A percentile compares a stretch with the other conserved stretches of the same genome.
Evolutionary conservation across 2,329 filamentous ascomycete genomes (phyloP).

Genomic region (Mycogone perniciosa): DNA sequence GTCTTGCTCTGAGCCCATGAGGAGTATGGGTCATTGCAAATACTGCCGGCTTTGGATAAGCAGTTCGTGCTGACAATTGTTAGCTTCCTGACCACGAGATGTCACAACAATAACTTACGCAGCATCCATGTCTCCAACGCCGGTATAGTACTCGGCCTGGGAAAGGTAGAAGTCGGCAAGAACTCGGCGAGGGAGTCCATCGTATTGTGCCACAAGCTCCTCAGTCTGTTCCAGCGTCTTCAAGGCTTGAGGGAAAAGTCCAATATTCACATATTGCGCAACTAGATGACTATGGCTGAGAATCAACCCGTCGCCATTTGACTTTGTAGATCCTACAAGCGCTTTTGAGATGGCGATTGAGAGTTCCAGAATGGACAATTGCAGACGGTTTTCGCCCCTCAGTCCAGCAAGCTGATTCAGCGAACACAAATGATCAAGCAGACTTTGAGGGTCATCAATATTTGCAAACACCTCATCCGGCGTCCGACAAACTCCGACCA

Average conservation of each 20-base stretch:
- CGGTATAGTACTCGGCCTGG: conserved; percentile 67
- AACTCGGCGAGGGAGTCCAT: conserved; percentile 33
- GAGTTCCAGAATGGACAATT: conserved; percentile 42
- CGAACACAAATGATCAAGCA: conserved; percentile 45
- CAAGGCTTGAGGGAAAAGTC: conserved; percentile 44
- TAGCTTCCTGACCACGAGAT: neutral
- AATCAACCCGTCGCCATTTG: conserved; percentile 35
- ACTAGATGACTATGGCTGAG: conserved; percentile 43
- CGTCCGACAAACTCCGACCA: conserved; percentile 33
- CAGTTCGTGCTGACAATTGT: conserved; percentile 20
- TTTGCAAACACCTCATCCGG: conserved; percentile 35
- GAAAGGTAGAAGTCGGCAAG: conserved; percentile 57
- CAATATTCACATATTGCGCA: conserved; percentile 48
- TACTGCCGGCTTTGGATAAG: conserved; percentile 35
- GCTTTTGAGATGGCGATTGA: conserved; percentile 36
- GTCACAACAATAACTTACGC: conserved; percentile 34
- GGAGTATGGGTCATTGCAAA: conserved; percentile 24
- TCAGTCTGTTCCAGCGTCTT: conserved; percentile 53
- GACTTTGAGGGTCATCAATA: conserved; percentile 44
- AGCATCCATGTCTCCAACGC: conserved; percentile 58
- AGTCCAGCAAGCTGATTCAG: conserved; percentile 46
- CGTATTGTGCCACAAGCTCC: conserved; percentile 34
- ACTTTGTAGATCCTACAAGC: conserved; percentile 21
- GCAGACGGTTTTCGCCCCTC: conserved; percentile 41
- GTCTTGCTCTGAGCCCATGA: conserved; percentile 30